phyloP scores from a whole-genome alignment of 139 green algal species.

The Asterochloris sp. region DNA sequence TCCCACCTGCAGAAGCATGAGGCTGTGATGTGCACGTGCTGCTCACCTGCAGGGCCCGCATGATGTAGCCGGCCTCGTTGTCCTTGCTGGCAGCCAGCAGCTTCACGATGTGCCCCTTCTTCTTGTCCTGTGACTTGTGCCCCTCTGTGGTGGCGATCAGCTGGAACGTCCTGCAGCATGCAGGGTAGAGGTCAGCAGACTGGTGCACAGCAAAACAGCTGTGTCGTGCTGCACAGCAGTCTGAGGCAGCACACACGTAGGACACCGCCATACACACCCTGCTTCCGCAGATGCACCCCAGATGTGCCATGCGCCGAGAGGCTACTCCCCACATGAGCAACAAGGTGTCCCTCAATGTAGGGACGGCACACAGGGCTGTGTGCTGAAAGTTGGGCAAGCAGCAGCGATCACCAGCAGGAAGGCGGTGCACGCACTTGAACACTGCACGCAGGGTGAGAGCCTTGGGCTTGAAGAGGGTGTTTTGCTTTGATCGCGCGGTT shows the following conservation, averaged over 20 bases:
- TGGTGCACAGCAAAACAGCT: no score
- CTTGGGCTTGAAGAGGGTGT: conserved; percentile 52
- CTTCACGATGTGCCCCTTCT: conserved; percentile 80
- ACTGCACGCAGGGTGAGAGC: conserved; percentile 48
- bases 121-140: conserved; percentile 61
- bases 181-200: background rate
- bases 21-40: background rate
- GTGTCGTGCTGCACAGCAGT: background rate
- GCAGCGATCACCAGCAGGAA: no score
- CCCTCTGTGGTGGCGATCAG: conserved; percentile 68
- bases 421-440: conserved; percentile 32
- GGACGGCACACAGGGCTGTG: no score
- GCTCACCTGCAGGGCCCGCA: conserved; percentile 71
- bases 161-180: conserved; percentile 46
- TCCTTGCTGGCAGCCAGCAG: conserved; percentile 77
- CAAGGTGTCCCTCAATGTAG: no score
- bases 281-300: no score
- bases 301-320: no score
- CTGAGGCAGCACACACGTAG: background rate
- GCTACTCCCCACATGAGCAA: no score
- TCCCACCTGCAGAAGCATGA: background rate
- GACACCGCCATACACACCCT: background rate
- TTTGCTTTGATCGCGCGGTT: conserved; percentile 42
- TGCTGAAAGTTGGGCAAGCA: no score
- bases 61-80: conserved; percentile 88